Base-by-base conservation (phyloP, 106 monocot genomes). In the Vanilla planifolia region DNA sequence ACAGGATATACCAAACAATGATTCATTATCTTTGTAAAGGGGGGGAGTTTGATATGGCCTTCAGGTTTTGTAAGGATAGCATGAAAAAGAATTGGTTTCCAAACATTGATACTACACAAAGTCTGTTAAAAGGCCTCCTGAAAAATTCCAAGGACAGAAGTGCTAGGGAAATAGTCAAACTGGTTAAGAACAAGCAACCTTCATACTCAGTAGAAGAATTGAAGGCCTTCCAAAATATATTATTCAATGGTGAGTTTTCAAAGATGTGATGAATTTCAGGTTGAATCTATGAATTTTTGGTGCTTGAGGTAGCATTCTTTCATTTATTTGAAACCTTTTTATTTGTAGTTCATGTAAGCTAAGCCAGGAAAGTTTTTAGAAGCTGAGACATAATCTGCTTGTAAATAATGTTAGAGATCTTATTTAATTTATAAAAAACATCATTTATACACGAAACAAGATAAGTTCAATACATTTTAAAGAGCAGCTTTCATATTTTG, bases 11-110 rank as follows among this genome's bases (percentile, higher is more conserved):
- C 57, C 95, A 96, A 65, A 96, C 95, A 1, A 96, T 96, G 78
- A 69, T 90, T 34, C 90, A 96, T 77, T 90, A 96, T 72, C 80
- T 96, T 43, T 90, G 86, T 60, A 76, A 86, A 61, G 73, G 48
- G 48, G 67, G 71, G 44, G 78, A 96, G 6, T 87, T 96, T 61
- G 78, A 83, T 64, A 68, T 79, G 65, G 95, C 89, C 47, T 96
- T 84, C 55, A 81, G 73, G 51, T 25, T 96, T 17, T 96, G 86
- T 65, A 90, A 83, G 66, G 78, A 86, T 35, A 77, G 95, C 74
- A 90, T 96, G 84, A 66, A 79, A 43, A 86, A 35, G 32, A 89
- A 84, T 51, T 96, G 95, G 95, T 90, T 78, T 76, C 90, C 86
- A 11, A 96, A 58, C 66, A 44, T 74, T 42, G 76, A 69, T 36